Conservation (phyloP, 2,329 filamentous ascomycete genomes). For the Botrytis tulipae region DNA sequence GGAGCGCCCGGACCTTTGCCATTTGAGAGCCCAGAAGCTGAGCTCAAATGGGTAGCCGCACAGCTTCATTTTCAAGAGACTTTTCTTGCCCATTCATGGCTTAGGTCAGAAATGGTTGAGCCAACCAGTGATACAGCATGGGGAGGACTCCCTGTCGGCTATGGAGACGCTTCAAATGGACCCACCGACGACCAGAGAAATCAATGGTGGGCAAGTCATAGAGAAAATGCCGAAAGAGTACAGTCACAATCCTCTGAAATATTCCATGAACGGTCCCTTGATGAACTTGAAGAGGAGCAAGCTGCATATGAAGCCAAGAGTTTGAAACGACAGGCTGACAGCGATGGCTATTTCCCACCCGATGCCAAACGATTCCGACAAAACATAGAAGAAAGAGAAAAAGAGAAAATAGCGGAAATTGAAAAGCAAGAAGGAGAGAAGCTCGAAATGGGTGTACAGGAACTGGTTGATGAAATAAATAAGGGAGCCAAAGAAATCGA, state of each 20-base stretch:
- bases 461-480: constrained; percentile 1
- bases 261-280: background rate
- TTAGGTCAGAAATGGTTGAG: background rate
- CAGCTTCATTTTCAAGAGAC: constrained; percentile 9
- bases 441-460: background rate
- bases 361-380: constrained; percentile 10
- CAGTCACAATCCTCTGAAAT: background rate
- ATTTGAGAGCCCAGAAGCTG: constrained; percentile 8
- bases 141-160: background rate
- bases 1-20: constrained; percentile 18
- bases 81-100: background rate
- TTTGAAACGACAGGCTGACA: constrained; percentile 1
- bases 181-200: background rate
- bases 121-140: constrained; percentile 13
- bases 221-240: too few relatives aligned
- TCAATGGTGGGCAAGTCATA: background rate
- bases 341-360: constrained; percentile 13
- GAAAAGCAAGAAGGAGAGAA: background rate
- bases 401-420: background rate
- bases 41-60: constrained; percentile 19
- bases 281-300: background rate
- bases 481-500: background rate
- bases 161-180: background rate
- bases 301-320: background rate
- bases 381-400: background rate